Evolutionary conservation across 257 asterid species (phyloP).

Genomic region (Scutellaria barbata): DNA sequence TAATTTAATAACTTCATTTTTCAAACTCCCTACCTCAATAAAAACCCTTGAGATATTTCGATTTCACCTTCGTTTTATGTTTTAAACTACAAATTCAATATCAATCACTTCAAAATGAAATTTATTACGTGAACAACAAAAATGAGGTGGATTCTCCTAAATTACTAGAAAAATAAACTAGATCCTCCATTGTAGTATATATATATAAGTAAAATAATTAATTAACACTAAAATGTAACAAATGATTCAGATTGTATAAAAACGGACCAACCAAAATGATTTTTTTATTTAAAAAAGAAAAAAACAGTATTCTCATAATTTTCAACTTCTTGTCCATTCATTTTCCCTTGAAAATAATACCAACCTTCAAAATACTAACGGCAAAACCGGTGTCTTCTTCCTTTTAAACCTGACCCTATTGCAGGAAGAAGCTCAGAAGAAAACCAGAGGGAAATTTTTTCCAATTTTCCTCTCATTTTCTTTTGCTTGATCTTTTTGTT

Average conservation of each 20-base stretch:
- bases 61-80: background rate
- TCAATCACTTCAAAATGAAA: background rate
- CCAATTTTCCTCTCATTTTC: constrained; percentile 43
- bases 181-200: no score
- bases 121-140: no score
- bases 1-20: no score
- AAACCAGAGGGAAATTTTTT: constrained; percentile 35
- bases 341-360: constrained; percentile 11
- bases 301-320: background rate
- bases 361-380: constrained; percentile 43
- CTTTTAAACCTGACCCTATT: constrained; percentile 35
- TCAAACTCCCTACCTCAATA: no score
- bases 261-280: no score
- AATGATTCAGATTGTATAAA: no score
- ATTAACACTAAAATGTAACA: no score
- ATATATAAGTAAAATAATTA: no score
- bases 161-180: no score
- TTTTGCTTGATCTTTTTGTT: constrained; percentile 20
- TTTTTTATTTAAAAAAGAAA: background rate
- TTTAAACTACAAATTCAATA: background rate
- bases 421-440: constrained; percentile 22
- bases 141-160: no score
- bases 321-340: constrained; percentile 32
- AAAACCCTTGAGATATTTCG: no score
- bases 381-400: constrained; percentile 36